Conservation (phyloP, 441 rosid genomes). For the Populus hybrid region DNA sequence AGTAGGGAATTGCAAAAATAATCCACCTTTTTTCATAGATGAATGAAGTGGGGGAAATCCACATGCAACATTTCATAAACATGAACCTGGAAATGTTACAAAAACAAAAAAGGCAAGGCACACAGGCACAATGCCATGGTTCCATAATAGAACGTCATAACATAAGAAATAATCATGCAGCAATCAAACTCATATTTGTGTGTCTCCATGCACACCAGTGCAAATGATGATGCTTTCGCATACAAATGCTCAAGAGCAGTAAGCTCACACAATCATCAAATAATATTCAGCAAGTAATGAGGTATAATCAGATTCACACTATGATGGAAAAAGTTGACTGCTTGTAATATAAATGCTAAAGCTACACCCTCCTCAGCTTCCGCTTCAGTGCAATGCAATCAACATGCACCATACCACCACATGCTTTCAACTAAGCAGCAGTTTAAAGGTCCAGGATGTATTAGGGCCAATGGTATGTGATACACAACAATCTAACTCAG, state of each 20-base stretch:
- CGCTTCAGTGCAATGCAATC: neutral
- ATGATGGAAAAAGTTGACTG: neutral
- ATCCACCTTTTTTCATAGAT: neutral
- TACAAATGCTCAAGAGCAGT: neutral
- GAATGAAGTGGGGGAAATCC: neutral
- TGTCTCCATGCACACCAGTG: neutral
- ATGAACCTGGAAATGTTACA: neutral
- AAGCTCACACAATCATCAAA: neutral
- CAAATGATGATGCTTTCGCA: neutral
- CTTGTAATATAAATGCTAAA: neutral
- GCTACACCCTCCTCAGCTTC: neutral
- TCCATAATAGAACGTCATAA: neutral
- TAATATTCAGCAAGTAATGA: neutral
- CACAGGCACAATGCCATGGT: neutral
- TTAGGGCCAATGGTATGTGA: neutral
- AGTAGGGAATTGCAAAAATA: constrained; percentile 14
- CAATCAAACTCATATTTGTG: neutral
- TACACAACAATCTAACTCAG: neutral
- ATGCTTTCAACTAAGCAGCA: neutral
- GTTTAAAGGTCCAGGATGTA: neutral
- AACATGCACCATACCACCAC: neutral
- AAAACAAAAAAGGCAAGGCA: neutral
- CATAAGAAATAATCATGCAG: neutral
- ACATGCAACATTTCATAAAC: neutral
- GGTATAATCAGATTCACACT: constrained; percentile 1